Evolutionary conservation across 495 filamentous ascomycete genomes (phyloP), one percentile per base, ranked within the genome.

Genomic region (Bathelium albidoporum): DNA sequence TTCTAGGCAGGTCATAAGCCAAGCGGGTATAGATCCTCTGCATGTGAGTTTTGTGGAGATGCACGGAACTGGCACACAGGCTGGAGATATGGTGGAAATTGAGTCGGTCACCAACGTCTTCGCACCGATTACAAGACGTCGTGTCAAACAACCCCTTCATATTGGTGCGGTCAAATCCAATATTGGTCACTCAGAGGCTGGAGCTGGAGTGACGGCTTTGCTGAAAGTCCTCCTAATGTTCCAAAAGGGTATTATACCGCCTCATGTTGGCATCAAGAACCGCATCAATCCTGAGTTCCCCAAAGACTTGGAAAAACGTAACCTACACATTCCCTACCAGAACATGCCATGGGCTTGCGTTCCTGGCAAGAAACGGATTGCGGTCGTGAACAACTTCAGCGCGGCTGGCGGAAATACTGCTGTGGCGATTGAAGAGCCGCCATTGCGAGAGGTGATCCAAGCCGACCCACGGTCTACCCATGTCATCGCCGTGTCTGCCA

Each of bases 331-430:
- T 12, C 12, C 36, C 14, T 76, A 76, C 55, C 76, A 26, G 5
- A 26, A 26, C 7, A 26, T 5, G 9, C 12, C 12, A 1, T 55
- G 49, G 49, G 0, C 49, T 28, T 24, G 24, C 5, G 7, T 16
- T 0, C 22, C n/a, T 3, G 61, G 29, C 12, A 59, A 24, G 52
- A 64, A 59, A 65, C 77, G 87, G 18, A 71, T 79, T 2, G 80
- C 83, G 18, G 81, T 89, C 63, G 68, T 91, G 32, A 86, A 84
- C 68, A 90, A 90, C 72, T 88, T 89, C 73, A 82, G 82, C 29
- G 80, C 83, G 5, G 81, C 83, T 16, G 79, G 80, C 64, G 78
- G 83, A 39, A 83, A 82, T 59, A 82, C 78, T 11, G 77, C 75
- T 32, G 62, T 82, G 28, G 66, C 89, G 12, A 58, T 89, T 14